Conservation (phyloP, 139 green algal genomes). For the Chlorella sp. region DNA sequence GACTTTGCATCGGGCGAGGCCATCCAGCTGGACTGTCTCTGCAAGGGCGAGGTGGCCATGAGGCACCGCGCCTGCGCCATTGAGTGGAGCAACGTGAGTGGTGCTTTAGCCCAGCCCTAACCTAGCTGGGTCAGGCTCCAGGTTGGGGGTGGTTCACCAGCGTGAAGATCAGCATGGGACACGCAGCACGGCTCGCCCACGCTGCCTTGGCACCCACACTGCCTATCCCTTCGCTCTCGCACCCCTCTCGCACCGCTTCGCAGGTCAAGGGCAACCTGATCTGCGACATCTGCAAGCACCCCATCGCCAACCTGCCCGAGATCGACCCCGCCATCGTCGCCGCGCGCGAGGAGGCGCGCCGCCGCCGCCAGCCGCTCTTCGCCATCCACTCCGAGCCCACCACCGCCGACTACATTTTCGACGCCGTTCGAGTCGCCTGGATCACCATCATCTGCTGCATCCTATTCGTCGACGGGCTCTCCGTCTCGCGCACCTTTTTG, state of each 20-base stretch:
- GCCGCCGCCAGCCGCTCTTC: constrained; percentile 21
- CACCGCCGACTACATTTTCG: constrained; percentile 68
- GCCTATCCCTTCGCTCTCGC: no score
- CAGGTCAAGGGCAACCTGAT: constrained; percentile 43
- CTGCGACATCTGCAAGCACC: constrained; percentile 65
- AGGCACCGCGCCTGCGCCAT: constrained; percentile 69
- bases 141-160: no score
- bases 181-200: no score
- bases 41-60: constrained; percentile 73
- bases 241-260: no score
- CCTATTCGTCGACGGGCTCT: constrained; percentile 48
- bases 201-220: no score
- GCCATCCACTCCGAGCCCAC: constrained; percentile 19
- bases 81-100: constrained; percentile 70
- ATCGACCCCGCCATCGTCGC: constrained; percentile 24
- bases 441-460: constrained; percentile 62
- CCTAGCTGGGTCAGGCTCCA: no score
- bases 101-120: no score
- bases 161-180: no score
- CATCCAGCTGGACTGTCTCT: constrained; percentile 65
- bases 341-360: constrained; percentile 17
- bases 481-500: not conserved
- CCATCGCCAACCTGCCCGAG: constrained; percentile 30
- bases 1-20: constrained; percentile 63
- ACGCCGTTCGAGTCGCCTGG: constrained; percentile 78